Base-by-base conservation (phyloP, 2,329 filamentous ascomycete genomes). In the Neofusicoccum parvum region DNA sequence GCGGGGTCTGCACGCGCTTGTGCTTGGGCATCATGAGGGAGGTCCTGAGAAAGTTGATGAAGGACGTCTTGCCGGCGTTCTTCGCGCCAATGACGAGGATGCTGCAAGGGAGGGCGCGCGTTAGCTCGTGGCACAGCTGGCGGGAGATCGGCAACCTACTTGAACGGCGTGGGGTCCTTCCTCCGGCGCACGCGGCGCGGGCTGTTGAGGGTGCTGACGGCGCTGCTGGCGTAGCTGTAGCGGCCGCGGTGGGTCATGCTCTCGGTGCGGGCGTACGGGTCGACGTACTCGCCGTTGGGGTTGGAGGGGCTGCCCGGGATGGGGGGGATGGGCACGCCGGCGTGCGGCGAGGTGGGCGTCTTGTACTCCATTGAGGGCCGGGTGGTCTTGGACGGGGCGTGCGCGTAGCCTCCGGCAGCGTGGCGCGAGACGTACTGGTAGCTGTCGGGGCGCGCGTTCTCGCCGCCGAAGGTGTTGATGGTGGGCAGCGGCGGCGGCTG, bases 161-260 rank as follows among this genome's bases (percentile, higher is more conserved):
- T 99, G 87, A 98, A 97, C 0, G 95, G 93, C 11, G 94, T 97
- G 9, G 95, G 95, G 75, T 99, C 95, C 84, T 97, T 98, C 82
- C 95, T 90, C 82, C 94, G 90, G 72, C 95, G 89, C 70, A 98
- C 90, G 75, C 94, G 89, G 70, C 95, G 89, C 69, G 95, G 94
- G 78, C 91, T 97, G 82, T 97, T 97, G 81, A 97, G 88, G 67
- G 92, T 91, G 83, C 92, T 97, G 70, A 94, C 87, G 63, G 92
- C 90, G 79, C 91, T 96, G 81, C 92, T 96, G 65, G 94, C 93
- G 80, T 97, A 98, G 81, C 94, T 97, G 81, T 96, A 97, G 70
- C 95, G 91, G 67, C 94, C 93, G 71, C 95, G 92, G 79, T 98
- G 90, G 71, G 94, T 94, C 92, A 98, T 97, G 84, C 94, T 97